Base-by-base conservation (phyloP, 2,329 filamentous ascomycete species). In the Pseudogymnoascus verrucosus region DNA sequence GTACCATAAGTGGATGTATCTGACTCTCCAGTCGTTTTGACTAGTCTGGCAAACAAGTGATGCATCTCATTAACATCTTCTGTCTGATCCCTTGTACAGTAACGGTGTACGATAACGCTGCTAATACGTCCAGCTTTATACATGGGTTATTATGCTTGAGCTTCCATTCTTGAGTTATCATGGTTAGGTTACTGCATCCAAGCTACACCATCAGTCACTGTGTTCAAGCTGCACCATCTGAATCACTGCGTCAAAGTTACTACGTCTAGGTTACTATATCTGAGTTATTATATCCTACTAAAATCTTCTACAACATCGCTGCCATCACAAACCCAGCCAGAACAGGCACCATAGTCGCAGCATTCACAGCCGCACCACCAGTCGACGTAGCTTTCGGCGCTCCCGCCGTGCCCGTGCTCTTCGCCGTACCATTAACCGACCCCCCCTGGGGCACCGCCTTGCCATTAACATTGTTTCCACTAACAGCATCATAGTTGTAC, bases 401-500 rank as follows among this genome's bases (percentile, higher is more conserved):
- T 1, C 3, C 14, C 6, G 12, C 23, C 12, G 44, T 51, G 6
- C 12, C 3, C 5, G 44, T 51, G 44, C 21, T 28, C 3, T 26
- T 51, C 21, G 1, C 44, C 21, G 16, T 11, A n/a, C 21, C 23
- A 14, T 7, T 51, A 14, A 51, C 44, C 44, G 44, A 51, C 3
- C 44, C 44, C 2, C 21, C 44, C 6, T 5, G 3, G 5, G 44
- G 44, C 12, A 51, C 44, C 21, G 21, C 6, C 44, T 51, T 51
- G 6, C 64, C 66, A 21, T 64, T 65, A 19, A 64, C 62, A 47
- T 68, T 65, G 21, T 64, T 66, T 1, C 61, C 42, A 26, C 51
- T 65, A 4, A 34, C 40, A 60, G 44, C 34, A 47, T 69, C 67
- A 62, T 68, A 69, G n/a, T 65, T 67, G 47, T 68, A 69, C 1